Evolutionary conservation across 805 yeast genomes (phyloP).

Genomic region (Monosporozyma aquatica): DNA sequence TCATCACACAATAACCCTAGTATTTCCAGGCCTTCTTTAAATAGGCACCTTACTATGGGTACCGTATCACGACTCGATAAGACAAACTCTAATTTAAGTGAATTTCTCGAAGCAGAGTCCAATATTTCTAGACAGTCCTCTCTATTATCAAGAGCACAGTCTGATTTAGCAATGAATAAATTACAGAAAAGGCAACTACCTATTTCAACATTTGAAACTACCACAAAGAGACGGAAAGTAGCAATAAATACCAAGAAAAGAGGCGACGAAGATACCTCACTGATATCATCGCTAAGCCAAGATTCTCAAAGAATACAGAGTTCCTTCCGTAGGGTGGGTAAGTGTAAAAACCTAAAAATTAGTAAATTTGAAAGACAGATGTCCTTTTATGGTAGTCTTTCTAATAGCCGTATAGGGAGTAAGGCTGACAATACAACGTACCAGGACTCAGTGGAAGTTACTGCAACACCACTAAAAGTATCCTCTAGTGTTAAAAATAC

Average conservation of each 20-base stretch:
- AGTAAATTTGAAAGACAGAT: conserved; percentile 1
- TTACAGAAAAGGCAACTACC: conserved; percentile 26
- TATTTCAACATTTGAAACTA: conserved; percentile 15
- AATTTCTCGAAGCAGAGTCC: conserved; percentile 18
- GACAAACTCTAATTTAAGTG: conserved; percentile 21
- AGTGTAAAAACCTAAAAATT: conserved; percentile 11
- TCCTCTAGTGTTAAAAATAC: conserved; percentile 12
- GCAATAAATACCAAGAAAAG: background rate
- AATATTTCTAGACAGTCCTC: conserved; percentile 12
- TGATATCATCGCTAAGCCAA: background rate
- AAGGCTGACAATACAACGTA: too few relatives aligned
- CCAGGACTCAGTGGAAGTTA: conserved; percentile 17
- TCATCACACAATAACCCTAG: background rate
- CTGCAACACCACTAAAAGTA: conserved; percentile 23
- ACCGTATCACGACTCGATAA: conserved; percentile 5
- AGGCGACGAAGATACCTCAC: background rate
- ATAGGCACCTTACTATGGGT: conserved; percentile 1
- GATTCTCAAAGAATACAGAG: background rate
- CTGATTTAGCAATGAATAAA: conserved; percentile 24
- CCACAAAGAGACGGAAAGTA: background rate
- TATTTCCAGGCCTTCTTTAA: conserved; percentile 4
- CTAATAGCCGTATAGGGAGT: background rate
- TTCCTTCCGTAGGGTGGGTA: conserved; percentile 28
- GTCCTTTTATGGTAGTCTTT: background rate
- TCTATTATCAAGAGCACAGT: conserved; percentile 19